A percentile compares a stretch with the other conserved stretches of the same genome.
Conservation (phyloP, 2,329 filamentous ascomycete genomes). For the Ceratocystis papillata region DNA sequence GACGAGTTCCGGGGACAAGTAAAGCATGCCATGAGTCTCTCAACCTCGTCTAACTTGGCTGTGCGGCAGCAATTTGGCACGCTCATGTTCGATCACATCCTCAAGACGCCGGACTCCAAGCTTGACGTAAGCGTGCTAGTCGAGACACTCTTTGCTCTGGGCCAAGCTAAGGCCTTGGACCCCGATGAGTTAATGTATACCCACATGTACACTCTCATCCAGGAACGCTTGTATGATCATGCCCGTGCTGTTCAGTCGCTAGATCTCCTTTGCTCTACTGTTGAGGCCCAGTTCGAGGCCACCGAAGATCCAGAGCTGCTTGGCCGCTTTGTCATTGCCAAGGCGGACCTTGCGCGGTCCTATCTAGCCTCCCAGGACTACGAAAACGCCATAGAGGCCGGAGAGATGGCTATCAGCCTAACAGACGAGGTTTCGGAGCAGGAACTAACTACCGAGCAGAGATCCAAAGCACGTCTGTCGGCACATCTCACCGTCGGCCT, state of each 20-base stretch:
- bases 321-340: constrained; percentile 67
- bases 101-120: constrained; percentile 42
- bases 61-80: constrained; percentile 69
- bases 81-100: constrained; percentile 71
- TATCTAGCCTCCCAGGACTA: constrained; percentile 60
- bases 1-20: constrained; percentile 76
- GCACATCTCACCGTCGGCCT: constrained; percentile 78
- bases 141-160: constrained; percentile 78
- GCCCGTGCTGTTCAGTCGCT: constrained; percentile 52
- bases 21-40: constrained; percentile 88
- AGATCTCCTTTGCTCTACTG: constrained; percentile 52
- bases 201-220: constrained; percentile 69
- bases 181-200: constrained; percentile 60
- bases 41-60: constrained; percentile 61
- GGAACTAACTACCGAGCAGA: constrained; percentile 52
- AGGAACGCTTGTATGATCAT: constrained; percentile 67
- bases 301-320: constrained; percentile 67
- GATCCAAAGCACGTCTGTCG: constrained; percentile 64
- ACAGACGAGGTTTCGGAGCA: constrained; percentile 60
- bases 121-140: constrained; percentile 54
- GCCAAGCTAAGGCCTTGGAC: constrained; percentile 62
- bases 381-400: constrained; percentile 62
- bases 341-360: constrained; percentile 75
- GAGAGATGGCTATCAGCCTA: constrained; percentile 68
- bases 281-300: constrained; percentile 75